These are phyloP conservation scores for Cornus florida DNA, from an alignment of 148 eudicot species.

Conservation along the genomic window DNA sequence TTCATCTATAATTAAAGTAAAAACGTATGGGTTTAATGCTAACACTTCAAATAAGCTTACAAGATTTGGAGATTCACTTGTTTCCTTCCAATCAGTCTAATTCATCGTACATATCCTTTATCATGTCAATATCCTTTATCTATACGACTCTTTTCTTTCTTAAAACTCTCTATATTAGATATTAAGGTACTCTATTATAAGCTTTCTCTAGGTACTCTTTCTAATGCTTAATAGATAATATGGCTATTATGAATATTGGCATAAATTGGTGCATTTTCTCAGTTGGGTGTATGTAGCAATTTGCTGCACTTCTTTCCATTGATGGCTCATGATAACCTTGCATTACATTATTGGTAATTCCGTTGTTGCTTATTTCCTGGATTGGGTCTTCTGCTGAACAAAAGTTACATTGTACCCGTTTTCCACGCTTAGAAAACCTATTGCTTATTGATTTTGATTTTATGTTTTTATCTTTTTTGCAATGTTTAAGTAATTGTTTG, in stretches of 20 bases:
- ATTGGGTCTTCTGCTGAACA: not conserved
- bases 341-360: not conserved
- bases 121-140: too few species aligned
- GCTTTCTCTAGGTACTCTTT: too few species aligned
- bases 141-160: too few species aligned
- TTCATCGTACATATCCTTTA: too few species aligned
- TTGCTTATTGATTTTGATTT: not conserved
- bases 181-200: too few species aligned
- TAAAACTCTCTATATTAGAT: too few species aligned
- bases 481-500: constrained; percentile 4
- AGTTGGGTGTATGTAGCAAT: not conserved
- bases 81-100: too few species aligned
- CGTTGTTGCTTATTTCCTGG: not conserved
- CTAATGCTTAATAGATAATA: not conserved
- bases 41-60: too few species aligned
- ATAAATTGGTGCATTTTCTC: not conserved
- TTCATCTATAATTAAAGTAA: too few species aligned
- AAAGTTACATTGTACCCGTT: not conserved
- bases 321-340: constrained; percentile 13
- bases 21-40: too few species aligned
- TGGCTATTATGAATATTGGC: not conserved
- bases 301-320: constrained; percentile 5
- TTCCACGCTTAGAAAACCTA: not conserved
- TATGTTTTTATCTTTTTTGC: not conserved
- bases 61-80: too few species aligned